phyloP scores from a whole-genome alignment of 345 rosid species.

The Odontarrhena argentea region DNA sequence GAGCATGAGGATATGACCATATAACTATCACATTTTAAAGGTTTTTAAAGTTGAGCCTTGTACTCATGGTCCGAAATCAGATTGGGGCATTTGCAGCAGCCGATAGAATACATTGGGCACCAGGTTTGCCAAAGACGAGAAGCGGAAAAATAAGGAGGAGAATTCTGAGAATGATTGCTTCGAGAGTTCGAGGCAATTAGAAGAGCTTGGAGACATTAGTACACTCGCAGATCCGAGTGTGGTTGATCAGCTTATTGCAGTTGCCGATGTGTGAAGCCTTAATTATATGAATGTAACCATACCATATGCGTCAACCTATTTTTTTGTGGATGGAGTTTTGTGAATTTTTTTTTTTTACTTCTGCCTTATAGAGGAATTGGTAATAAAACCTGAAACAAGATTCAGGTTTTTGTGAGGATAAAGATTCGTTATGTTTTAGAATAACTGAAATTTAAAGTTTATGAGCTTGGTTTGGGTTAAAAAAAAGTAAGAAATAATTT shows the following conservation, averaged over 20 bases:
- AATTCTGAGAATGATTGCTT: conserved; percentile 85
- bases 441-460: too few species aligned
- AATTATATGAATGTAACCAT: neutral
- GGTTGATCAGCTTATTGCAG: conserved; percentile 74
- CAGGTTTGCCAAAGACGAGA: conserved; percentile 91
- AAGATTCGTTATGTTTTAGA: neutral
- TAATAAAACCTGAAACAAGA: conserved; percentile 17
- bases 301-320: neutral
- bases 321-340: conserved; percentile 2
- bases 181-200: conserved; percentile 57
- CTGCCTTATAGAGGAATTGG: too few species aligned
- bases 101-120: conserved; percentile 94
- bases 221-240: conserved; percentile 90
- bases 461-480: too few species aligned
- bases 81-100: conserved; percentile 98
- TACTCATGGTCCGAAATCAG: conserved; percentile 78
- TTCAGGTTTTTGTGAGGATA: conserved; percentile 19
- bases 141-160: conserved; percentile 99
- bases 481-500: too few species aligned
- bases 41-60: conserved; percentile 40
- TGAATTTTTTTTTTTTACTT: neutral
- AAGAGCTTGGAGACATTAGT: conserved; percentile 91
- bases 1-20: too few species aligned
- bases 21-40: too few species aligned
- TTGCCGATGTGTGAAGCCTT: conserved; percentile 51